A percentile compares a stretch with the other conserved stretches of the same genome.
Evolutionary conservation across 768 basidiomycete species (phyloP).

Genomic region (Termitomyces heimii): DNA sequence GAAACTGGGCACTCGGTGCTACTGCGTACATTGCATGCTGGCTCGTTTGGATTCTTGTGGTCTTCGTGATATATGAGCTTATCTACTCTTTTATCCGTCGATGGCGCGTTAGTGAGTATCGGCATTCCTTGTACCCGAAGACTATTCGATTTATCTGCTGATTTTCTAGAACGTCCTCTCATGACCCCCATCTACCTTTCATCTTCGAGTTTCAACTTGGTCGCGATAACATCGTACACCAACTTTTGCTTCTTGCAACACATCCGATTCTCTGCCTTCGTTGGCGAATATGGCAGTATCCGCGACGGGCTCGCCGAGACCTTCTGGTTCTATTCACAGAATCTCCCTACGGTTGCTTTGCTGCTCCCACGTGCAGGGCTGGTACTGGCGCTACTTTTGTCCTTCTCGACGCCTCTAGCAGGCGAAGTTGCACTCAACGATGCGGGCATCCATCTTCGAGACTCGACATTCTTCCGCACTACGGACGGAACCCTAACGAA

Average conservation of each 20-base stretch:
- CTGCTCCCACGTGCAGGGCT: constrained; percentile 81
- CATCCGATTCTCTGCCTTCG: constrained; percentile 67
- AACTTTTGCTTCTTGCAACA: constrained; percentile 83
- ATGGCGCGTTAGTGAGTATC: constrained; percentile 73
- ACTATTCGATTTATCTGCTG: constrained; percentile 4
- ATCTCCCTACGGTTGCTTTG: constrained; percentile 74
- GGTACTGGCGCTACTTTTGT: constrained; percentile 63
- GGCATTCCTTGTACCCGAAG: constrained; percentile 7
- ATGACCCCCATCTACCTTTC: constrained; percentile 84
- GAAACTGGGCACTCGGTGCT: constrained; percentile 77
- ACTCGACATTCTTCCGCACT: constrained; percentile 68
- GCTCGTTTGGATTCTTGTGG: constrained; percentile 64
- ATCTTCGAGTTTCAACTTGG: constrained; percentile 68
- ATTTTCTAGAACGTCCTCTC: constrained; percentile 64
- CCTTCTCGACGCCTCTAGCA: constrained; percentile 48
- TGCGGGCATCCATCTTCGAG: constrained; percentile 47
- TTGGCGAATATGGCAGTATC: constrained; percentile 39
- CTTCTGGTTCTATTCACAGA: constrained; percentile 80
- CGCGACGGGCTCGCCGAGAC: constrained; percentile 68
- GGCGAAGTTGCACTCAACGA: constrained; percentile 40
- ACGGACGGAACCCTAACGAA: constrained; percentile 60
- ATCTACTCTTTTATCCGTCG: constrained; percentile 69
- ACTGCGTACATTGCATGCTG: constrained; percentile 84
- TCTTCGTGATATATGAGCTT: constrained; percentile 73
- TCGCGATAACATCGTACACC: constrained; percentile 72